These are phyloP conservation scores for Cocos nucifera DNA, from an alignment of 176 grass and related monocot genomes.

Conservation along the genomic window DNA sequence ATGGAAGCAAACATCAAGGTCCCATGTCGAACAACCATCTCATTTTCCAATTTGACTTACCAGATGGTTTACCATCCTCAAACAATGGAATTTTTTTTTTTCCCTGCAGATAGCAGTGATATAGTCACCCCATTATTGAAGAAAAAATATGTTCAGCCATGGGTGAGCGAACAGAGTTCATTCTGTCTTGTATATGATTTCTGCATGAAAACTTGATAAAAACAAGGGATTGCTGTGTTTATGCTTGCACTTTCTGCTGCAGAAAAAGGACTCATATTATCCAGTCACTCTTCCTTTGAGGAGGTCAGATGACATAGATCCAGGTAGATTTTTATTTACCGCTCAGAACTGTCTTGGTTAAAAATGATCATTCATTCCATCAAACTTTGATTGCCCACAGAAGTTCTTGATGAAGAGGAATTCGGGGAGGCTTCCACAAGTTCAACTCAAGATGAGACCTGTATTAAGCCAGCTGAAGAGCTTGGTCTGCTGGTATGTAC, in stretches of 20 bases:
- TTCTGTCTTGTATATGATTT: conserved; percentile 2
- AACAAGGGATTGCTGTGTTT: conserved; percentile 5
- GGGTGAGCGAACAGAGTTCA: not conserved
- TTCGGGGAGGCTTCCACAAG: conserved; percentile 29
- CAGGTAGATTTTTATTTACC: conserved; percentile 12
- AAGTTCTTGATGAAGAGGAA: conserved; percentile 25
- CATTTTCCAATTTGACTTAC: no score
- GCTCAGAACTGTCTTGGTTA: conserved; percentile 9
- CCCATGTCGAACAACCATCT: no score
- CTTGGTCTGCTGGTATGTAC: conserved; percentile 46
- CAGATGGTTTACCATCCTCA: no score
- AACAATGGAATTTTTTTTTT: no score
- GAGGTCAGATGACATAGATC: not conserved
- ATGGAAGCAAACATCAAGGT: no score
- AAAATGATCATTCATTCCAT: conserved; percentile 6
- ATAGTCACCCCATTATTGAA: no score
- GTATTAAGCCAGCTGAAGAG: conserved; percentile 38
- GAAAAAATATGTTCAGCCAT: no score
- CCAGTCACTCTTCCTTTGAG: no score
- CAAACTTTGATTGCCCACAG: not conserved
- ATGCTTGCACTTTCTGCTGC: not conserved
- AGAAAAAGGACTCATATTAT: not conserved
- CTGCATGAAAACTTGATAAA: conserved; percentile 2
- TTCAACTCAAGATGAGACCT: conserved; percentile 52
- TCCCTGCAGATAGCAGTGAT: no score